phyloP scores from a whole-genome alignment of 768 basidiomycete genomes.

The Lactarius trivialis region DNA sequence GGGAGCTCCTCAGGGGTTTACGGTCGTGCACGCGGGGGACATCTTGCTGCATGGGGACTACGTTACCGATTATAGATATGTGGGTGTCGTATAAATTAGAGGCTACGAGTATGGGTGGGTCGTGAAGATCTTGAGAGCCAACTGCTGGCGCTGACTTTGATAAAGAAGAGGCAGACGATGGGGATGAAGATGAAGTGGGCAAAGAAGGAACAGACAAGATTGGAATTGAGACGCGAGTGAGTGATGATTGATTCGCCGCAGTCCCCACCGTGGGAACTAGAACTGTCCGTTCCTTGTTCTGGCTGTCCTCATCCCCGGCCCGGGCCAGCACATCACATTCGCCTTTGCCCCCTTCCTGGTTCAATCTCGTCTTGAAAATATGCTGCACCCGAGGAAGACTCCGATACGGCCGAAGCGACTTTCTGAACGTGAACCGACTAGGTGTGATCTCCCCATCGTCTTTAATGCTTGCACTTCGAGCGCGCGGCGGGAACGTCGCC shows the following conservation, averaged over 20 bases:
- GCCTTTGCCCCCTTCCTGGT: conserved; percentile 1
- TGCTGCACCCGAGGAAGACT: conserved; percentile 29
- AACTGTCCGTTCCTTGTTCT: neutral
- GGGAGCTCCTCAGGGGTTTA: conserved; percentile 21
- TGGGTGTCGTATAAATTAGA: conserved; percentile 19
- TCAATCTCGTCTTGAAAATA: conserved; percentile 22
- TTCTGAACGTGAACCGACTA: conserved; percentile 25
- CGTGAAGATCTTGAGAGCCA: conserved; percentile 3
- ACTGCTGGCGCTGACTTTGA: conserved; percentile 3
- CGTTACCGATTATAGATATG: conserved; percentile 11
- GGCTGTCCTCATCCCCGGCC: neutral
- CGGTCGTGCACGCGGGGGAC: conserved; percentile 17
- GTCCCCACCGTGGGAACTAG: conserved; percentile 13
- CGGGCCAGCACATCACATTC: neutral
- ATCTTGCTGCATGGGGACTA: conserved; percentile 17
- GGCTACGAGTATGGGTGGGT: conserved; percentile 1
- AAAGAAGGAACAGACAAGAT: neutral
- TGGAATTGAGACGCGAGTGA: neutral
- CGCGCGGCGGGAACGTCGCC: conserved; percentile 25
- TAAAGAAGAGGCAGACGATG: neutral
- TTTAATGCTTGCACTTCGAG: conserved; percentile 12
- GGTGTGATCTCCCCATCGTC: conserved; percentile 13
- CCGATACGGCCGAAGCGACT: conserved; percentile 27
- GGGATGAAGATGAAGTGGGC: neutral
- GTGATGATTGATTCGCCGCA: neutral